Base-by-base conservation (phyloP, 2,329 filamentous ascomycete species). In the Arthrinium puccinioides region DNA sequence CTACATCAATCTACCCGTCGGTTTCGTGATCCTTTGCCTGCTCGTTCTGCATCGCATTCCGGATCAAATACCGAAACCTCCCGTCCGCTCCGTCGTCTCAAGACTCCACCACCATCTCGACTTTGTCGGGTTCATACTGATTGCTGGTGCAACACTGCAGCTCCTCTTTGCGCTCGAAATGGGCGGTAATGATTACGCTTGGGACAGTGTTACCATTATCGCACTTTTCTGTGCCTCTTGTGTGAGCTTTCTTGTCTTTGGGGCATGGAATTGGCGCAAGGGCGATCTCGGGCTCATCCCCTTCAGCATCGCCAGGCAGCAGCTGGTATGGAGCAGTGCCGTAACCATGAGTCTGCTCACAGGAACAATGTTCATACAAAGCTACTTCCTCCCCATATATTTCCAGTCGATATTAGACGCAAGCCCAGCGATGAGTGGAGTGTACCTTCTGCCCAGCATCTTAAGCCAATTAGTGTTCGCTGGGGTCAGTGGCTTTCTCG, bases 271-370 rank as follows among this genome's bases (percentile, higher is more conserved):
- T 34, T 50, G 50, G 41, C 53, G 51, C 10, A 49, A 51, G 40
- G 69, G 67, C 4, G 65, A 69, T 15, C 53, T 60, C 2, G 70
- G 72, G 26, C 73, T 76, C 61, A 57, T 77, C 4, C 63, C 68
- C 0, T 55, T 63, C 2, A 63, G 64, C 0, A 55, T 76, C 21
- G 38, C 74, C 7, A 53, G 49, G 13, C 56, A 61, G 24, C 60
- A 68, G 1, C 52, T 63, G 14, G 60, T 75, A 14, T 63, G 60
- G 53, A 51, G 62, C 7, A 59, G 61, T 15, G 26, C 19, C 11
- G 10, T 35, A 11, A 32, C 32, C 5, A 18, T 18, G 8, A 19
- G 18, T 13, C n/a, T 23, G 2, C 15, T 33, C 31, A 33, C 21
- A 19, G 18, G 20, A 10, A 11, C 11, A 5, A 21, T 33, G 18